Evolutionary conservation across 192 early-diverging fungal genomes (phyloP).

Genomic region (Coemansia furcata): DNA sequence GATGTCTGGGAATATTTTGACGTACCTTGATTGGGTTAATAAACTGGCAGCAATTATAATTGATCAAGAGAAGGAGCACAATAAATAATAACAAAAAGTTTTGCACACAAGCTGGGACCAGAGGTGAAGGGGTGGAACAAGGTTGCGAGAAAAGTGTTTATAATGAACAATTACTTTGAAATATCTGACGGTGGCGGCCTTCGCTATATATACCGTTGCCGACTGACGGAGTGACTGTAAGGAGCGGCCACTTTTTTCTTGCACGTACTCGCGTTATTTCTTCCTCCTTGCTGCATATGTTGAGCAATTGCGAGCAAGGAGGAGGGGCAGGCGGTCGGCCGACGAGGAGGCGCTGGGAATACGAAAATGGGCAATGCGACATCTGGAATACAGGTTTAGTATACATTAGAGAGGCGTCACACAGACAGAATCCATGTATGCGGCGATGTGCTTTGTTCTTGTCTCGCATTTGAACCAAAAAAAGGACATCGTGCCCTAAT

Average conservation of each 20-base stretch:
- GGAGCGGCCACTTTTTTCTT: background rate
- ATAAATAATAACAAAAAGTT: background rate
- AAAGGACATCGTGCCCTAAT: background rate
- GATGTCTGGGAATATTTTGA: background rate
- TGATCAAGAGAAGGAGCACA: background rate
- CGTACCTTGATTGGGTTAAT: conserved; percentile 4
- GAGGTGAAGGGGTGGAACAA: background rate
- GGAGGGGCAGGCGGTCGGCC: background rate
- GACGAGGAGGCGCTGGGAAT: background rate
- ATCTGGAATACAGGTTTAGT: background rate
- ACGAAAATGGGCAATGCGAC: background rate
- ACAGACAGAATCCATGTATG: conserved; percentile 5
- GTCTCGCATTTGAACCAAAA: background rate
- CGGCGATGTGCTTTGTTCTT: background rate
- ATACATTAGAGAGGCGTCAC: background rate
- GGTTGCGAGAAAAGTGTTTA: background rate
- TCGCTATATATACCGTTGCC: background rate
- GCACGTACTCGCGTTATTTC: background rate
- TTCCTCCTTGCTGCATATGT: background rate
- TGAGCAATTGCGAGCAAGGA: conserved; percentile 1
- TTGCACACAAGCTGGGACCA: background rate
- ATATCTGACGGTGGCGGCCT: background rate
- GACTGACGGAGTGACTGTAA: background rate
- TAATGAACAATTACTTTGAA: background rate
- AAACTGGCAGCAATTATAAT: background rate